Conservation (phyloP, 1,139 yeast species). For the Saccharomyces hybrid region DNA sequence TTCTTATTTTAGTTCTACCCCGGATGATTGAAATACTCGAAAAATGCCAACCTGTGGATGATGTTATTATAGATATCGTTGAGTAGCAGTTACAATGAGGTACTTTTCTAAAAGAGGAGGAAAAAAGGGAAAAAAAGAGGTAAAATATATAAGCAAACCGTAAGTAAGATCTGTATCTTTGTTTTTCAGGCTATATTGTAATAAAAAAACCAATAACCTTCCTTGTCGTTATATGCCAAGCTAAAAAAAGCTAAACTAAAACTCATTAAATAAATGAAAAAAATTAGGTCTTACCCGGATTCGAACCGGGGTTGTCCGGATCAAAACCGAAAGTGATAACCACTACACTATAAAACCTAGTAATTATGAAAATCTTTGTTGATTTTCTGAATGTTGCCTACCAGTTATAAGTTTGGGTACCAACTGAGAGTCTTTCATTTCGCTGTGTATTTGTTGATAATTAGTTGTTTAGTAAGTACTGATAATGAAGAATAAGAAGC, state of each 20-base stretch:
- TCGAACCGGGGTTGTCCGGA: conserved; percentile 93
- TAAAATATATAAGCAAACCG: neutral
- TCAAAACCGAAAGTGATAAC: conserved; percentile 63
- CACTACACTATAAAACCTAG: conserved; percentile 47
- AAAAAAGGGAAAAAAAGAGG: neutral
- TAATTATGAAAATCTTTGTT: neutral
- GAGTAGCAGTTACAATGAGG: neutral
- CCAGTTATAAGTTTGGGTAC: neutral
- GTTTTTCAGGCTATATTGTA: neutral
- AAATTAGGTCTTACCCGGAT: conserved; percentile 82
- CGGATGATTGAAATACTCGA: neutral
- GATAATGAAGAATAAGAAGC: neutral
- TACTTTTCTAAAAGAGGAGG: neutral
- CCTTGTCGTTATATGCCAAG: neutral
- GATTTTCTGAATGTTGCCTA: neutral
- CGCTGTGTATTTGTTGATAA: neutral
- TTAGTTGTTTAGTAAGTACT: neutral
- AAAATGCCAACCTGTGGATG: neutral
- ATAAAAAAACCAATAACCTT: neutral
- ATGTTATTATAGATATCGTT: neutral
- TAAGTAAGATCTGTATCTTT: neutral
- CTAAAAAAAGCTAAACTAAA: neutral
- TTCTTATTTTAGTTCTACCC: neutral
- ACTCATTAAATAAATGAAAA: conserved; percentile 12
- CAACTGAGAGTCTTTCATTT: neutral